These are phyloP conservation scores for Mycena sanguinolenta DNA, from an alignment of 768 basidiomycete genomes.

Conservation along the genomic window DNA sequence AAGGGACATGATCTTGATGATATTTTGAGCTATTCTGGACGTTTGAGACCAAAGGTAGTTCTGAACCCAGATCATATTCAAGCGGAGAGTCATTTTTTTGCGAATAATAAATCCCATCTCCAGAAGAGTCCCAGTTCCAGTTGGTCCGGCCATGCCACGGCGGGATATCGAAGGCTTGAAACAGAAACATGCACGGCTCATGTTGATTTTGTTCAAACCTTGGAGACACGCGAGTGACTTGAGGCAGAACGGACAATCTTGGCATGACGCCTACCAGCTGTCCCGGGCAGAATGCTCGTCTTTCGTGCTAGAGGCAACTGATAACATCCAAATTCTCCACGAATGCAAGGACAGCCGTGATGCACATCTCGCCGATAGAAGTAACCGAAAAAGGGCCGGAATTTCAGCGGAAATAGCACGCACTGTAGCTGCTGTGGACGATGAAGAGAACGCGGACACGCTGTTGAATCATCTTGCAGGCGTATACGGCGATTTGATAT, in stretches of 20 bases:
- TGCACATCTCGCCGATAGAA: not conserved
- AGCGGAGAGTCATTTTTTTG: not conserved
- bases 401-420: not conserved
- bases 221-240: not conserved
- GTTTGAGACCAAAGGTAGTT: not conserved
- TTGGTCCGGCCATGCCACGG: not conserved
- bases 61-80: not conserved
- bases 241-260: not conserved
- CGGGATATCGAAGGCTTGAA: not conserved
- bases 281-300: not conserved
- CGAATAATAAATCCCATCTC: not conserved
- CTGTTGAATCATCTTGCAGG: no score
- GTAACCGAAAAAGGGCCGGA: not conserved
- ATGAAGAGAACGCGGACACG: no score
- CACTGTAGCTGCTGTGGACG: not conserved
- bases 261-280: not conserved
- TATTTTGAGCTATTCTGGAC: not conserved
- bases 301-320: not conserved
- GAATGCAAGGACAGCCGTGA: not conserved
- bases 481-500: no score
- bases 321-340: not conserved
- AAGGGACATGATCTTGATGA: not conserved
- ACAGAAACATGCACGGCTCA: not conserved
- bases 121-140: not conserved
- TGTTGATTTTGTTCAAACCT: not conserved